These are phyloP conservation scores for Cordyceps farinosa DNA, from an alignment of 2,329 filamentous ascomycete species.

Conservation along the genomic window DNA sequence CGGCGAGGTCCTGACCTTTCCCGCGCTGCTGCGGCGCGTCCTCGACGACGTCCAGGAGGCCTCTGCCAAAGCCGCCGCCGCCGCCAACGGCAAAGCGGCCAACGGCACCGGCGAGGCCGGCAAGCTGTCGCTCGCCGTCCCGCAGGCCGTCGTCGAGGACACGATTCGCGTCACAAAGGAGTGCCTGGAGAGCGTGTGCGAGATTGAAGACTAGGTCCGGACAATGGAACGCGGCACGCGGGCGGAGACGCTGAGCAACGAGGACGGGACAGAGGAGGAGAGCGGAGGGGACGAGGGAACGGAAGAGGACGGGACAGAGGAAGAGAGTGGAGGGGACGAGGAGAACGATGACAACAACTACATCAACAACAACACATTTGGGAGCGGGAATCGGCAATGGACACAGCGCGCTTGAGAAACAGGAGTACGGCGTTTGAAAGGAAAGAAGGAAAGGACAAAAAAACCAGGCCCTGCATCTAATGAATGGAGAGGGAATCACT, in stretches of 20 bases:
- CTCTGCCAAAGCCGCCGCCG: constrained; percentile 26
- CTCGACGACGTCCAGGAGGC: constrained; percentile 59
- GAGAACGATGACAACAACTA: too few species aligned
- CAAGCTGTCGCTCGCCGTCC: constrained; percentile 49
- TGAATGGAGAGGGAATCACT: neutral
- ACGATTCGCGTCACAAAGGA: constrained; percentile 58
- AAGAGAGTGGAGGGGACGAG: too few species aligned
- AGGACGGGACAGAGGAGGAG: too few species aligned
- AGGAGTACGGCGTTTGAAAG: neutral
- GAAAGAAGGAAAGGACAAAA: too few species aligned
- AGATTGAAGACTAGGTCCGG: constrained; percentile 31
- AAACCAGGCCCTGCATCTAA: neutral
- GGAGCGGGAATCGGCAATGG: too few species aligned
- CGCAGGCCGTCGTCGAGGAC: constrained; percentile 57
- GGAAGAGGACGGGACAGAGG: neutral
- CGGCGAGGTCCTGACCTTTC: constrained; percentile 58
- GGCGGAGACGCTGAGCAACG: too few species aligned
- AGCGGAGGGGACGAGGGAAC: neutral
- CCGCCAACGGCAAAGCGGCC: constrained; percentile 27
- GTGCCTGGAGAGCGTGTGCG: constrained; percentile 50
- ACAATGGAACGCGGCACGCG: neutral
- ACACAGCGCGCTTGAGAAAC: too few species aligned
- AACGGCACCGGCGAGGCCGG: constrained; percentile 25
- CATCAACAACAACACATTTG: too few species aligned
- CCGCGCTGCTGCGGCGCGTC: constrained; percentile 56